Evolutionary conservation across 805 yeast species (phyloP), one percentile per base, ranked within the genome.

Genomic region (Starmerella geochares): DNA sequence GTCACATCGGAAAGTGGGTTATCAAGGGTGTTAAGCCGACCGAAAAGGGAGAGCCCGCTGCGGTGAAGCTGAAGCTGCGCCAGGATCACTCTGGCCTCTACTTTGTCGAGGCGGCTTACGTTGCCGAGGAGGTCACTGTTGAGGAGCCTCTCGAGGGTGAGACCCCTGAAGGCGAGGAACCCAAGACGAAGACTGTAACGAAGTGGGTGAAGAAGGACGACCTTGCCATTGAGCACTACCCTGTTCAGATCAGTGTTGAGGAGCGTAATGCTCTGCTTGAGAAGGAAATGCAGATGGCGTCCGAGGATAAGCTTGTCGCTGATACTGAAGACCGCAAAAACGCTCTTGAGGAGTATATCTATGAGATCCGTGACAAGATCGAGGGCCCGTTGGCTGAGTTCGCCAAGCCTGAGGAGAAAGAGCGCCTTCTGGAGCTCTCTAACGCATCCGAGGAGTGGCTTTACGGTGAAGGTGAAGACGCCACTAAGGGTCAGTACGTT

Each of bases 301-400:
- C 86, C 67, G 87, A 82, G 65, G 99, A 92, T 72, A 92, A 88
- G 75, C 81, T 90, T 62, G 96, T 92, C 58, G 94, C 94, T 59
- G 97, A 92, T 74, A 92, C 97, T 59, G 97, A 92, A 76, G 96
- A 92, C 74, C 86, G 87, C 71, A 92, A 92, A 83, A 92, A 92
- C 70, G 92, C 95, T 58, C 77, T 92, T 55, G 98, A 92, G 77
- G 99, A 92, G 77, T 92, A 92, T 77, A 92, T 92, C 65, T 92
- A 92, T 73, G 94, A 86, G 63, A 80, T 90, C 71, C 84, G 98
- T 74, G 95, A 94, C 68, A 92, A 92, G 75, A 76, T 92, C 65
- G 97, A 88, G 53, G 98, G 87, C 50, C 81, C 80, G 62, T 90
- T 90, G 68, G 77, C 84, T 59, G 80, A 75, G 62, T 92, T 88